Base-by-base conservation (phyloP, 352 stramenopile species). In the Globisporangium sylvaticum region DNA sequence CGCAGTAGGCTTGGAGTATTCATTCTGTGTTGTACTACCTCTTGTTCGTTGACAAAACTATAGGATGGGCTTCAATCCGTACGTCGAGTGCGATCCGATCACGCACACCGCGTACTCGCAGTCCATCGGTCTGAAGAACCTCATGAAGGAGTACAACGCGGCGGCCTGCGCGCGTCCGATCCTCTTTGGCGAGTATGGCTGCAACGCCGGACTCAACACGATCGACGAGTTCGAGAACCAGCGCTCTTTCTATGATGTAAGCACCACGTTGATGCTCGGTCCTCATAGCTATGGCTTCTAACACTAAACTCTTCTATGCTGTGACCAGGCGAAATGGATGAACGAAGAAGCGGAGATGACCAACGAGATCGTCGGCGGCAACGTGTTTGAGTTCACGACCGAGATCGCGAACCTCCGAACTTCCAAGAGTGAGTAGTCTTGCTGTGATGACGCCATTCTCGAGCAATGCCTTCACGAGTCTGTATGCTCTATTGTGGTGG, bases 311-410 rank as follows among this genome's bases (percentile, higher is more conserved):
- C 18, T 50, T 8, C 2, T 50, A 42, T 50, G 18, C 18, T 50
- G 6, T 50, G 18, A 22, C 5, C 58, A 90, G 82, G 86, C 86
- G 20, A 92, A 90, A 66, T 94, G 86, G 86, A 94, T 94, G 83
- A 94, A 94, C 69, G 80, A 89, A 32, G 85, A 92, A 57, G 22
- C 70, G 6, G 82, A 87, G 29, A 92, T 94, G 86, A 89, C 78
- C 9, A 75, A 76, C 20, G 74, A 89, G 32, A 87, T 92, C 55
- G 79, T 91, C 24, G 86, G 86, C 22, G 86, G 86, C 62, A 91
- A 90, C 55, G 86, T 90, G 0, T 94, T 92, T 32, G 86, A 94
- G 75, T 94, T 91, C 46, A 83, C 78, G 3, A 90, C 84, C 1
- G 86, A 94, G 64, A 79, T 91, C 44, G 75, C 74, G 31, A 92